phyloP scores from a whole-genome alignment of 306 rosid species.

The Cicer pinnatifidum region DNA sequence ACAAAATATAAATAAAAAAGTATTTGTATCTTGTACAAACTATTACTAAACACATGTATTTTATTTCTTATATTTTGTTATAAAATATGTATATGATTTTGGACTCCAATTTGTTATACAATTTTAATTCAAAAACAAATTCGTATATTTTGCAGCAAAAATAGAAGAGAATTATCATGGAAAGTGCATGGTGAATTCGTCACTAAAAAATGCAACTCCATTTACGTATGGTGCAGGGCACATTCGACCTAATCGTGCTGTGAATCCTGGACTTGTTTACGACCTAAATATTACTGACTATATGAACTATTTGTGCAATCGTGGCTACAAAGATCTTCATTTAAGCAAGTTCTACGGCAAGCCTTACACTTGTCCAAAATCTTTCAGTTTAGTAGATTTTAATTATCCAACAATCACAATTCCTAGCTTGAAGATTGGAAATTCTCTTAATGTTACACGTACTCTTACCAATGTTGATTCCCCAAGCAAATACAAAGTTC shows the following conservation, averaged over 20 bases:
- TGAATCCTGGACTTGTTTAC: conserved; percentile 70
- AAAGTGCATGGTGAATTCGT: conserved; percentile 29
- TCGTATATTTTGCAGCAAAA: conserved; percentile 44
- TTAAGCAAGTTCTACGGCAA: conserved; percentile 42
- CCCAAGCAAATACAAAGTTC: conserved; percentile 51
- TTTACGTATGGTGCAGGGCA: conserved; percentile 66
- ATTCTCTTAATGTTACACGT: conserved; percentile 46
- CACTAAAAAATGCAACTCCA: conserved; percentile 47
- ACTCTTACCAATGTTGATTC: conserved; percentile 62
- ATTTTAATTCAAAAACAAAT: not conserved
- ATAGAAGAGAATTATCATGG: conserved; percentile 29
- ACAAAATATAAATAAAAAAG: too few species aligned
- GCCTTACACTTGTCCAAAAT: conserved; percentile 46
- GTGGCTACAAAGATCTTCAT: conserved; percentile 47
- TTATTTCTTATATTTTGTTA: too few species aligned
- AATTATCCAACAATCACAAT: conserved; percentile 72
- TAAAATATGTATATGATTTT: not conserved
- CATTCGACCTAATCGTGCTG: conserved; percentile 58
- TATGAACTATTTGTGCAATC: conserved; percentile 64
- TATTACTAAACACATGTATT: too few species aligned
- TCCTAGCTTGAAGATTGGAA: not conserved
- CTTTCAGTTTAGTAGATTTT: conserved; percentile 50
- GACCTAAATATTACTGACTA: conserved; percentile 51
- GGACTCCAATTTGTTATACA: not conserved
- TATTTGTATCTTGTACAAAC: too few species aligned